Conservation (phyloP, 2,329 filamentous ascomycete genomes). For the Leptographium flavum region DNA sequence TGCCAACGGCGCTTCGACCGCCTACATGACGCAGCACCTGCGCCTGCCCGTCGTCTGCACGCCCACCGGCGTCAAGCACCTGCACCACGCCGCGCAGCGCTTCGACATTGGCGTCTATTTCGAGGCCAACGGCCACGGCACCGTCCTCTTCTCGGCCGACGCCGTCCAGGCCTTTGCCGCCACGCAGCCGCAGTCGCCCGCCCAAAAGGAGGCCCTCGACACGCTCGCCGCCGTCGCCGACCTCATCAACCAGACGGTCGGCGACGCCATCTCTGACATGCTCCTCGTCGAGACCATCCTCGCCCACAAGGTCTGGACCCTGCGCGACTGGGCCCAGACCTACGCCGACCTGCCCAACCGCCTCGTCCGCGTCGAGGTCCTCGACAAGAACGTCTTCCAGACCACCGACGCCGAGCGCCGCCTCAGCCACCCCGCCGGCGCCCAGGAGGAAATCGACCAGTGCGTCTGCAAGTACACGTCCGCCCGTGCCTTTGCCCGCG, state of each 20-base stretch:
- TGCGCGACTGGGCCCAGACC: constrained; percentile 81
- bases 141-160: constrained; percentile 80
- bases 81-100: constrained; percentile 90
- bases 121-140: constrained; percentile 95
- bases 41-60: constrained; percentile 87
- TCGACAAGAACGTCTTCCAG: constrained; percentile 76
- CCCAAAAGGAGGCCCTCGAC: constrained; percentile 78
- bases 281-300: constrained; percentile 92
- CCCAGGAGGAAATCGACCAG: constrained; percentile 76
- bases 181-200: constrained; percentile 76
- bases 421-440: constrained; percentile 62
- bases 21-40: constrained; percentile 78
- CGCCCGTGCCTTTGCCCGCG: constrained; percentile 79
- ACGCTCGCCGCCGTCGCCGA: constrained; percentile 72
- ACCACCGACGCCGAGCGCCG: constrained; percentile 86
- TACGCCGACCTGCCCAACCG: constrained; percentile 92
- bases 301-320: constrained; percentile 83
- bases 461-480: constrained; percentile 82
- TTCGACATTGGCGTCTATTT: constrained; percentile 98
- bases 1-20: constrained; percentile 88
- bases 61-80: constrained; percentile 88
- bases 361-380: constrained; percentile 83
- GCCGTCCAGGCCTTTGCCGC: constrained; percentile 66
- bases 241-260: constrained; percentile 95
- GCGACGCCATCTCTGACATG: constrained; percentile 91